A percentile compares a stretch with the other conserved stretches of the same genome.
These are phyloP conservation scores for Claviceps digitariae DNA, from an alignment of 2,329 filamentous ascomycete species.

Conservation along the genomic window DNA sequence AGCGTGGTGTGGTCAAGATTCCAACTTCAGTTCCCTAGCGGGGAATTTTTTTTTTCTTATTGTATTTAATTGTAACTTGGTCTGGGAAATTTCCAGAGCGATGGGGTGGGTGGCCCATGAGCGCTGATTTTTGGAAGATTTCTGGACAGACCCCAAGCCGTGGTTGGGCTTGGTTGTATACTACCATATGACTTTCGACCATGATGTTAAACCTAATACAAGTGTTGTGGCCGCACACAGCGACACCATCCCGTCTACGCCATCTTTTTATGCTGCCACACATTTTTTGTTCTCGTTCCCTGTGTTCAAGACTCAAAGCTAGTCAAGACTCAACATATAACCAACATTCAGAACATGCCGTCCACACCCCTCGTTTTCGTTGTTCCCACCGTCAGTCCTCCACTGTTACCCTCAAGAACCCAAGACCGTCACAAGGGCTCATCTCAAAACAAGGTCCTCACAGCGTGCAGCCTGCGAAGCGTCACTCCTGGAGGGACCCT, in stretches of 20 bases:
- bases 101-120: not conserved
- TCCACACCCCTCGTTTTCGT: no score
- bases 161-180: slow-evolving; percentile 1
- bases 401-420: no score
- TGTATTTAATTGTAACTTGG: not conserved
- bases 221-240: not conserved
- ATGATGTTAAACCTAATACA: not conserved
- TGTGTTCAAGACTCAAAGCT: no score
- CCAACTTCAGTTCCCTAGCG: slow-evolving; percentile 47
- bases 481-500: no score
- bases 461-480: no score
- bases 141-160: not conserved
- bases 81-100: not conserved
- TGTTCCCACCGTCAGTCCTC: no score
- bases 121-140: not conserved
- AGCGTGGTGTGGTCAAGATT: slow-evolving; percentile 53
- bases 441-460: no score
- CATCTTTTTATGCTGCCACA: not conserved
- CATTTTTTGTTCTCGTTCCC: not conserved
- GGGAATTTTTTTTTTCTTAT: slow-evolving; percentile 7
- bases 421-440: no score
- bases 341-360: no score
- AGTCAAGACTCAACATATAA: no score
- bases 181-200: not conserved
- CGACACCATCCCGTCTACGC: not conserved